These are phyloP conservation scores for Panus rudis DNA, from an alignment of 768 basidiomycete genomes.

Conservation along the genomic window DNA sequence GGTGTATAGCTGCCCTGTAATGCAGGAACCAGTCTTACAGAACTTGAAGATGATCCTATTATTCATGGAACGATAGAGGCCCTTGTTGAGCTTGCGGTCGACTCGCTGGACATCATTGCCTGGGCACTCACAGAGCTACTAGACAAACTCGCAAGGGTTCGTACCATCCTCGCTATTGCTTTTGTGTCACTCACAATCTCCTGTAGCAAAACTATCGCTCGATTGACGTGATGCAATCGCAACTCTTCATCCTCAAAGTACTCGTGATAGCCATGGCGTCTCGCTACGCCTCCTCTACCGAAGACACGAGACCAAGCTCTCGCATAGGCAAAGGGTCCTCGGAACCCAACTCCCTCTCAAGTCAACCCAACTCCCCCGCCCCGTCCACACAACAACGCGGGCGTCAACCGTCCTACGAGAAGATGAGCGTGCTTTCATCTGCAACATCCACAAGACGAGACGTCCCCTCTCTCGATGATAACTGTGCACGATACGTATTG, in stretches of 20 bases:
- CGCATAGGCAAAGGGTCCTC: conserved; percentile 29
- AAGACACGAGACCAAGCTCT: conserved; percentile 35
- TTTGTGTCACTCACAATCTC: neutral
- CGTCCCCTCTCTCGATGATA: conserved; percentile 70
- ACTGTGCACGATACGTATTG: conserved; percentile 73
- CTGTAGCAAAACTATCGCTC: conserved; percentile 42
- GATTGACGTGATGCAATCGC: conserved; percentile 77
- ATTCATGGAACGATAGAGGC: conserved; percentile 73
- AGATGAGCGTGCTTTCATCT: conserved; percentile 21
- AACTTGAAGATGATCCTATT: conserved; percentile 69
- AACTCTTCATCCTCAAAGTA: conserved; percentile 80
- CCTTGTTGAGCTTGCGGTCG: conserved; percentile 70
- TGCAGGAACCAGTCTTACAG: conserved; percentile 68
- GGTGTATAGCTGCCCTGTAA: conserved; percentile 68
- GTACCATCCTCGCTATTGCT: conserved; percentile 5
- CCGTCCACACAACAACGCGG: conserved; percentile 23
- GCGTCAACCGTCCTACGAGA: conserved; percentile 37
- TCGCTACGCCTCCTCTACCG: conserved; percentile 51
- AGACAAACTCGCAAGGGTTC: conserved; percentile 72
- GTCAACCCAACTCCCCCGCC: conserved; percentile 26
- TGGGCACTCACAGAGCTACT: conserved; percentile 71
- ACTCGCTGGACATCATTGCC: conserved; percentile 75
- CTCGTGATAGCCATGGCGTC: conserved; percentile 71
- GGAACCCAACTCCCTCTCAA: conserved; percentile 23
- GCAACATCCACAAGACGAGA: conserved; percentile 47